Percentiles rank a stretch among this genome's conserved stretches.
phyloP scores from a whole-genome alignment of 306 rosid species.

The Albizia julibrissin region DNA sequence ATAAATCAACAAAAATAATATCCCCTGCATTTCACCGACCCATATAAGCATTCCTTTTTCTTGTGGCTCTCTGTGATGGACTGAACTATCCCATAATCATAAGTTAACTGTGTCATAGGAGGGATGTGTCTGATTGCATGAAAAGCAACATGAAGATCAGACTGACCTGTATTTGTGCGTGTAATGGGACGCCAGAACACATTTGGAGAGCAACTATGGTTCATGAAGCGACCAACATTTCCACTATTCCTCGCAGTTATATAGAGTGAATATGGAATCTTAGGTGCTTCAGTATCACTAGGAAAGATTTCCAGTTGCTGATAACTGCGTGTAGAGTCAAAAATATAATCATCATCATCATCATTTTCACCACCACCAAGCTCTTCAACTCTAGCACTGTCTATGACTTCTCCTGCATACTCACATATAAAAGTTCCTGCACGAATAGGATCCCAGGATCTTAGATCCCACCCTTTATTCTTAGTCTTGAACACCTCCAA shows the following conservation, averaged over 20 bases:
- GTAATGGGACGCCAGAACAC: slow-evolving; percentile 70
- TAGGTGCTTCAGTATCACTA: slow-evolving; percentile 61
- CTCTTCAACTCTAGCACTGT: slow-evolving; percentile 52
- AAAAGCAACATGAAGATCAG: slow-evolving; percentile 74
- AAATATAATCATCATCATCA: slow-evolving; percentile 67
- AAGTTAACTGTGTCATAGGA: slow-evolving; percentile 84
- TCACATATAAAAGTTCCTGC: slow-evolving; percentile 82
- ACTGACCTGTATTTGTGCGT: slow-evolving; percentile 58
- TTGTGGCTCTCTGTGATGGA: slow-evolving; percentile 47
- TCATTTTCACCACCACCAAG: slow-evolving; percentile 60
- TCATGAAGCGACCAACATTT: slow-evolving; percentile 91
- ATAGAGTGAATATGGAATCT: slow-evolving; percentile 63
- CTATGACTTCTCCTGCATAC: slow-evolving; percentile 85
- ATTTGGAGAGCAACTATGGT: slow-evolving; percentile 91
- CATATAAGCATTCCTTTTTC: slow-evolving; percentile 64
- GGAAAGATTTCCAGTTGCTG: slow-evolving; percentile 65
- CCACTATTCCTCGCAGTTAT: slow-evolving; percentile 70
- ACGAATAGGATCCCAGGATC: slow-evolving; percentile 90
- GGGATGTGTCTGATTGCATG: slow-evolving; percentile 72
- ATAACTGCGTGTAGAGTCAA: slow-evolving; percentile 68
- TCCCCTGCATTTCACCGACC: slow-evolving; percentile 69
- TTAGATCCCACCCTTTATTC: slow-evolving; percentile 75
- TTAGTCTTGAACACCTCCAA: slow-evolving; percentile 52
- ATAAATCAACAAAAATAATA: slow-evolving; percentile 45
- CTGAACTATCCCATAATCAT: slow-evolving; percentile 72